Base-by-base conservation (phyloP, 2,329 filamentous ascomycete species). In the Cadophora luteo-olivacea region DNA sequence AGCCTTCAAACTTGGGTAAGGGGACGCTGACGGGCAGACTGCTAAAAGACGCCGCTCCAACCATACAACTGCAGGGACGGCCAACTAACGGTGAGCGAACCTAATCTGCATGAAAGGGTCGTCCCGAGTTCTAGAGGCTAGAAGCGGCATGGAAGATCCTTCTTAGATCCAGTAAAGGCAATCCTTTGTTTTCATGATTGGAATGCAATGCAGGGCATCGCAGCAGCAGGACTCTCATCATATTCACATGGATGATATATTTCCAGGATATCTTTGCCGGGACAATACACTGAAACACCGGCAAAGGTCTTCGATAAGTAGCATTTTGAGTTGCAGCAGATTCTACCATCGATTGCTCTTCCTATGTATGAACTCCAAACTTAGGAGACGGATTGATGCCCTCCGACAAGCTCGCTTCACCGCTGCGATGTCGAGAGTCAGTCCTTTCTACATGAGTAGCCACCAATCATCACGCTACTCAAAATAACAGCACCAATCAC, bases 391-490 rank as follows among this genome's bases (percentile, higher is more conserved):
- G 65, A 54, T 55, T 67, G 48, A 61, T 36, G 54, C 33, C 29
- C 32, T 62, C 65, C 61, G 62, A 8, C 8, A 62, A 65, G 49
- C 64, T 69, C 58, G 33, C 32, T 45, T 45, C 57, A 66, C 68
- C 65, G 63, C 65, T 66, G 55, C 12, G 29, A 64, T 64, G 12
- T 61, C n/a, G 51, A 29, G 22, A 52, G 33, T 49, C 60, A 51
- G 48, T 51, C 51, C 65, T 58, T 41, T 38, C 25, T 36, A 25
- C 22, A 49, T 16, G 16, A 64, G 33, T 32, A 38, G 45, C 52
- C 25, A 25, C 55, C 66, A 64, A 60, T 68, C 33, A 36, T 19
- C n/a, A 38, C 11, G n/a, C 58, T 54, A 55, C 54, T 52, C 38
- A 11, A 24, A 9, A 19, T 33, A 51, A n/a, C 14, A 36, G 25